Conservation (phyloP, 305 asterid genomes). For the Solanum hybrid region DNA sequence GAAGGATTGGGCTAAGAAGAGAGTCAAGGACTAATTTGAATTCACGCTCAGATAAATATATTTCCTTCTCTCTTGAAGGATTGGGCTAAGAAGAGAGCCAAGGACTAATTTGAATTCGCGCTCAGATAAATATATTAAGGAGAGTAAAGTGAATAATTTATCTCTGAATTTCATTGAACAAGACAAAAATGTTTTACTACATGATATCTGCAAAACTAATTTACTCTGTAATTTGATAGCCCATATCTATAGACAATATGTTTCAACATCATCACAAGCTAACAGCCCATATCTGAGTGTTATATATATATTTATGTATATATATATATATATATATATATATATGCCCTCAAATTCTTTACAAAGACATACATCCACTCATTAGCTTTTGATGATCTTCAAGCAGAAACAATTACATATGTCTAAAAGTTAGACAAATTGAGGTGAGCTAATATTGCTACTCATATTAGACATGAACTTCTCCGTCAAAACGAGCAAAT, state of each 20-base stretch:
- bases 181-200: background rate
- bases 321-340: no score
- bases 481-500: background rate
- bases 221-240: background rate
- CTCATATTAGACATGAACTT: background rate
- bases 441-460: background rate
- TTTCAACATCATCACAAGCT: background rate
- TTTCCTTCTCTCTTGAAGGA: background rate
- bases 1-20: background rate
- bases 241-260: background rate
- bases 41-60: no score
- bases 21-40: no score
- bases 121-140: background rate
- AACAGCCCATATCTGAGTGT: background rate
- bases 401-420: background rate
- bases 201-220: background rate
- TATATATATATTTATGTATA: no score
- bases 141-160: background rate
- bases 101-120: background rate
- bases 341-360: background rate
- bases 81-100: background rate
- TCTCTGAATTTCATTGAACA: background rate
- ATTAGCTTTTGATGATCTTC: background rate
- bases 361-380: background rate
- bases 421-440: background rate